Base-by-base conservation (phyloP, 1,139 yeast genomes). In the Yamadazyma epiphylla region DNA sequence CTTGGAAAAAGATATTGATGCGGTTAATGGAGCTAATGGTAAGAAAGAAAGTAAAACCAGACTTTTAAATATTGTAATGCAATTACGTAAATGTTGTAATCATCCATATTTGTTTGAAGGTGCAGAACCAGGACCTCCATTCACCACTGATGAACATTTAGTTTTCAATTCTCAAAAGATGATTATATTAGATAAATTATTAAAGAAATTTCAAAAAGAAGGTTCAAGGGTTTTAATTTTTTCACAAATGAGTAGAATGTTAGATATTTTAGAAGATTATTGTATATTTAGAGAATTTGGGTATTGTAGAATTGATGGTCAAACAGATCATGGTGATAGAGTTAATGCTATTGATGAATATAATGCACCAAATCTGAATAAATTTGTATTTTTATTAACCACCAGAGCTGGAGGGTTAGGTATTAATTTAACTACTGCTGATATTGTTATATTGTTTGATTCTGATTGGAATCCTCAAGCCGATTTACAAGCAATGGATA, bases 391-490 rank as follows among this genome's bases (percentile, higher is more conserved):
- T 45, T 60, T 83, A 36, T 62, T 83, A 39, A 83, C 91, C 5
- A 83, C 91, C 2, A 74, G 91, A 60, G 91, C 94, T 19, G 94
- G 94, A 58, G 94, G 94, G n/a, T 66, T 83, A 41, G 94, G 94
- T 54, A 83, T 83, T 46, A 83, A 83, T 49, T 69, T 83, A 48
- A 82, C 88, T 3, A 64, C 80, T 17, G 91, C 91, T 1, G 91
- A 83, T 54, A 68, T 81, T 32, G 94, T 83, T 24, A 67, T 83
- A 1, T 56, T 83, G 25, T 83, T 69, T 51, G 94, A 83, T 56
- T 79, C 87, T 2, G 94, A 83, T 55, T 83, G 94, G 94, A 83
- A 83, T 45, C 94, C 94, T 2, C 94, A 83, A 50, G 91, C 91
- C 3, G 94, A 83, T 64, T 68, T 83, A 41, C 94, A 83, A 55